Evolutionary conservation across 805 yeast species (phyloP).

Genomic region (Suhomyces kilbournensis): DNA sequence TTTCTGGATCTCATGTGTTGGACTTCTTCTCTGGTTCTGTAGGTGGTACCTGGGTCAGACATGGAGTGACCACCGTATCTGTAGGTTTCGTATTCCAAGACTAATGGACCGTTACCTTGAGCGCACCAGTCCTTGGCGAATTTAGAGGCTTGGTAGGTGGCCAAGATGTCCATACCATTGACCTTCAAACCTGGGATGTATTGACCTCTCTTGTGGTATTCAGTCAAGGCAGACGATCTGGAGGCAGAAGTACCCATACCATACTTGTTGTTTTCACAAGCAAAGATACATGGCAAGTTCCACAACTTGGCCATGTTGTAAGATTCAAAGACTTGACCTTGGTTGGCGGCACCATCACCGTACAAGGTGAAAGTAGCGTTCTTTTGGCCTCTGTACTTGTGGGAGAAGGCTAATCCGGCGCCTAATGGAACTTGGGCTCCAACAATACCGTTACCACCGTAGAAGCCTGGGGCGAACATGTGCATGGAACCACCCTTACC

Average conservation of each 20-base stretch:
- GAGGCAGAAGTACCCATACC: slow-evolving; percentile 99
- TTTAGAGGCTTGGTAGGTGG: slow-evolving; percentile 92
- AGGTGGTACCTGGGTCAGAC: slow-evolving; percentile 99
- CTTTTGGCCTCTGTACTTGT: slow-evolving; percentile 79
- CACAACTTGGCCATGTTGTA: slow-evolving; percentile 99
- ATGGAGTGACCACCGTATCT: slow-evolving; percentile 99
- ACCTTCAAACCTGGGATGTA: slow-evolving; percentile 98
- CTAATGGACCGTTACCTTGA: slow-evolving; percentile 93
- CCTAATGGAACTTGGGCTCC: slow-evolving; percentile 99
- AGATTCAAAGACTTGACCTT: slow-evolving; percentile 97
- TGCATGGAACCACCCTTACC: slow-evolving; percentile 99
- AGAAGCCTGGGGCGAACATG: slow-evolving; percentile 92
- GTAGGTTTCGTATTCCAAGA: slow-evolving; percentile 95
- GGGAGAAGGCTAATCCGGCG: slow-evolving; percentile 97
- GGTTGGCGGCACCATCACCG: slow-evolving; percentile 99
- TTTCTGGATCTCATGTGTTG: slow-evolving; percentile 98
- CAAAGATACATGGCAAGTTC: slow-evolving; percentile 91
- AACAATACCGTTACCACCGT: slow-evolving; percentile 99
- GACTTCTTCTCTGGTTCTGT: slow-evolving; percentile 99
- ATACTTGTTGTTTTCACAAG: slow-evolving; percentile 98
- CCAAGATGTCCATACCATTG: slow-evolving; percentile 97
- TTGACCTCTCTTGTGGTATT: slow-evolving; percentile 98
- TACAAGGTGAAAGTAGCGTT: slow-evolving; percentile 84
- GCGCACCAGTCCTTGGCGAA: slow-evolving; percentile 96
- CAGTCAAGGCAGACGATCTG: slow-evolving; percentile 94